Evolutionary conservation across 192 early-diverging fungal species (phyloP).

Genomic region (Linnemannia exigua): DNA sequence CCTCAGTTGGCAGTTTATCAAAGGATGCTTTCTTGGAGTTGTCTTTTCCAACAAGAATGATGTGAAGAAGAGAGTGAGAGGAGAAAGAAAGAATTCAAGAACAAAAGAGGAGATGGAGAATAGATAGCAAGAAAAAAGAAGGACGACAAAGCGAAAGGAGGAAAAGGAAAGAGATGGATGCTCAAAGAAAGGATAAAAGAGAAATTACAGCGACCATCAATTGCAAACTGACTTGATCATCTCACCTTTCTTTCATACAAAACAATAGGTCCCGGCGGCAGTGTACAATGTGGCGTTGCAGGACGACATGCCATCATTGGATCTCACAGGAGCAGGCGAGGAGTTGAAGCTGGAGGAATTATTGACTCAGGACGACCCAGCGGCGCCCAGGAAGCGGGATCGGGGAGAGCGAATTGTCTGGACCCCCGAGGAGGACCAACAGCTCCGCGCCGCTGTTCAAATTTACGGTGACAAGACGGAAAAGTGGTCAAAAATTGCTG

Average conservation of each 20-base stretch:
- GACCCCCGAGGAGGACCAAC: conserved; percentile 84
- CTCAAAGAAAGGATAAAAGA: not conserved
- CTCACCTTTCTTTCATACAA: not conserved
- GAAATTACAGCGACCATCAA: not conserved
- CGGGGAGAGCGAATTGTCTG: conserved; percentile 65
- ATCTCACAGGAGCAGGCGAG: conserved; percentile 21
- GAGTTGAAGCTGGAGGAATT: conserved; percentile 33
- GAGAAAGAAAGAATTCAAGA: not conserved
- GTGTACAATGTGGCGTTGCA: conserved; percentile 26
- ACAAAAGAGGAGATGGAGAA: not conserved
- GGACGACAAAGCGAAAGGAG: not conserved
- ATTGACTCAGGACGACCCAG: conserved; percentile 23
- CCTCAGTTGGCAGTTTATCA: no score
- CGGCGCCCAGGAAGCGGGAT: conserved; percentile 41
- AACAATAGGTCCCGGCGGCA: conserved; percentile 30
- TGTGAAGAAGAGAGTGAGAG: no score
- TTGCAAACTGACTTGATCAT: not conserved
- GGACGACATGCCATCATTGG: conserved; percentile 28
- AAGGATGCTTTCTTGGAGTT: no score
- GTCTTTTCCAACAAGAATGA: no score
- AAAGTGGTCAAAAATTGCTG: conserved; percentile 84
- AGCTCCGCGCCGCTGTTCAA: conserved; percentile 79
- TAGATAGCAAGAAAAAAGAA: not conserved
- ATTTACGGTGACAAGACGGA: conserved; percentile 82
- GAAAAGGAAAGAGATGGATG: not conserved